These are phyloP conservation scores for Sporothrix euskadiensis DNA, from an alignment of 2,329 filamentous ascomycete genomes.

Conservation along the genomic window DNA sequence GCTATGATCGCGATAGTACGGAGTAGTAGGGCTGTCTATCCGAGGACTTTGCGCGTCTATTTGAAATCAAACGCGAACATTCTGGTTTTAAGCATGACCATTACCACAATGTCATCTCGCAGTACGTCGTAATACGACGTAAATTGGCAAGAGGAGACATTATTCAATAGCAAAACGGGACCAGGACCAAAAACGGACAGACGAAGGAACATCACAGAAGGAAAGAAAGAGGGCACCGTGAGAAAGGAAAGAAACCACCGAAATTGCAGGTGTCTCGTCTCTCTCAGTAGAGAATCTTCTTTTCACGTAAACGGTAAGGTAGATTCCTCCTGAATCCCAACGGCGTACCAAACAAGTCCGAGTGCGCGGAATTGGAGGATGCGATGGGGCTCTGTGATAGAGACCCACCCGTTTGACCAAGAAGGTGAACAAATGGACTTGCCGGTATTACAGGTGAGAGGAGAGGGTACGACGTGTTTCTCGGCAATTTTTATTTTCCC, in stretches of 20 bases:
- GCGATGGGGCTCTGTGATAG: not conserved
- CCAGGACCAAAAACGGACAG: not conserved
- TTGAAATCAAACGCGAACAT: not conserved
- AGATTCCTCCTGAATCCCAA: not conserved
- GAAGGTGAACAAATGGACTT: not conserved
- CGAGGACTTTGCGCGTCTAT: not conserved
- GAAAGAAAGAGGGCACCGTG: not conserved
- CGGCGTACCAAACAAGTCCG: not conserved
- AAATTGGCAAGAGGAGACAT: not conserved
- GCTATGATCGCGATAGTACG: not conserved
- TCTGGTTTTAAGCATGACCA: not conserved
- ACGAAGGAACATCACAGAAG: not conserved
- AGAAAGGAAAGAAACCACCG: not conserved
- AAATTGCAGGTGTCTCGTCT: conserved; percentile 4
- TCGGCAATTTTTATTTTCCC: not conserved
- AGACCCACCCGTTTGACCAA: not conserved
- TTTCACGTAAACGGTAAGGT: not conserved
- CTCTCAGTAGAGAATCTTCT: not conserved
- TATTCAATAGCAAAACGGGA: not conserved
- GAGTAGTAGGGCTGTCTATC: no score
- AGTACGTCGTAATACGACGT: not conserved
- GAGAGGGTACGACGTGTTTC: not conserved
- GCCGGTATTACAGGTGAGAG: not conserved
- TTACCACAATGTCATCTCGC: not conserved
- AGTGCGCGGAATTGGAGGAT: not conserved